Base-by-base conservation (phyloP, 352 stramenopile species). In the Globisporangium okanoganense region DNA sequence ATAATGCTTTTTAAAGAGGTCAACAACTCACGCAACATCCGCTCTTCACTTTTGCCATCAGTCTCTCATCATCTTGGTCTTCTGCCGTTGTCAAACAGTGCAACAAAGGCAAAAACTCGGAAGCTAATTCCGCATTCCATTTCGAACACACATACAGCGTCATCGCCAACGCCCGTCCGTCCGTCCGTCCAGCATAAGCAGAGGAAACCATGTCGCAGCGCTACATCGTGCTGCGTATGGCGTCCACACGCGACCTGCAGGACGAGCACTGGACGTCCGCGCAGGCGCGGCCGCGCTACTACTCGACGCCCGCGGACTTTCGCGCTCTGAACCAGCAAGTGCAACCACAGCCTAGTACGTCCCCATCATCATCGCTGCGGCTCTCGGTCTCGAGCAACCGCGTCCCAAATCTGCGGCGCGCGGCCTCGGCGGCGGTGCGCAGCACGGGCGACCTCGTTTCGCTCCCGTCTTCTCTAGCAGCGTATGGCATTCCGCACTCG, bases 191-290 rank as follows among this genome's bases (percentile, higher is more conserved):
- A 52, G 24, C 18, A 38, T 43, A 45, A 27, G 13, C 18, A n/a
- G 8, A 24, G 5, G 27, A 24, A 22, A 48, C 62, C 20, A 80
- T 80, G 72, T 73, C 69, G n/a, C 72, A 77, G 55, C 63, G 68
- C 50, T 80, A 80, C 61, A 73, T 80, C 63, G 70, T 77, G 56
- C 67, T 80, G 44, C 66, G 65, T 47, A 80, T 80, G 72, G 72
- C 72, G 29, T 80, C 72, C 48, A 65, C 54, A 44, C 66, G 65
- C 40, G 65, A 79, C n/a, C 63, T 76, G 45, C 66, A 65, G 18
- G 68, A 73, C 36, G 71, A 75, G 38, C 58, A 18, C 8, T 56
- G 49, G 51, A 16, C 36, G 49, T 8, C 57, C 6, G 56, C 56
- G 10, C 20, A 24, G 12, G n/a, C 29, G 18, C 58, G 59, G 2